Evolutionary conservation across 1,284 basidiomycete genomes (phyloP).

Genomic region (Kalmanozyma brasiliensis): DNA sequence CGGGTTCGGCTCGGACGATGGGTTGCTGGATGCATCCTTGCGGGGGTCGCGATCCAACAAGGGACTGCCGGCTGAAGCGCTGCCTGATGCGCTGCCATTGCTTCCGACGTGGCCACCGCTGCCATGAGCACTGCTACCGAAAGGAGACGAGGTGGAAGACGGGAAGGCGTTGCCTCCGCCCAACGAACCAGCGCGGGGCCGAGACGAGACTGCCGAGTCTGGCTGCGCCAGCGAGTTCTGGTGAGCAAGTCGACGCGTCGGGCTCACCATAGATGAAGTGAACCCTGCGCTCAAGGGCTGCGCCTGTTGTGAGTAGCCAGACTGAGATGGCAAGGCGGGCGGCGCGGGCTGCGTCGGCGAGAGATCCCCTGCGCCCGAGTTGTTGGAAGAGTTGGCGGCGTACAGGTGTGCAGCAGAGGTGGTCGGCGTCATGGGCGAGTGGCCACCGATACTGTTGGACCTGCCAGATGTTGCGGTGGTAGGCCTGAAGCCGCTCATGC

Average conservation of each 20-base stretch:
- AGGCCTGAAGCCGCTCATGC: constrained; percentile 48
- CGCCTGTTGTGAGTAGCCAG: constrained; percentile 23
- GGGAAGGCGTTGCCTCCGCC: constrained; percentile 13
- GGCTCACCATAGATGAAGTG: constrained; percentile 32
- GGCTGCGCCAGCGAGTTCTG: constrained; percentile 28
- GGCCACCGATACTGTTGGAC: constrained; percentile 23
- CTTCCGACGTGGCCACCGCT: background rate
- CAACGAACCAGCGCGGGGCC: constrained; percentile 34
- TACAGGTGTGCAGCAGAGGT: constrained; percentile 20
- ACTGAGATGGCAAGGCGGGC: constrained; percentile 26
- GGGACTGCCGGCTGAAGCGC: constrained; percentile 7
- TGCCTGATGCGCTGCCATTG: background rate
- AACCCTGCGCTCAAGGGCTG: constrained; percentile 22
- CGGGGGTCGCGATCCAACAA: constrained; percentile 24
- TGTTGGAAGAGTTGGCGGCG: constrained; percentile 10
- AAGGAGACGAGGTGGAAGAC: constrained; percentile 9
- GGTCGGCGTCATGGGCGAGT: constrained; percentile 39
- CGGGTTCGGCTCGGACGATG: constrained; percentile 8
- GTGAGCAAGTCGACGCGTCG: constrained; percentile 43
- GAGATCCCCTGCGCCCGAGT: constrained; percentile 18
- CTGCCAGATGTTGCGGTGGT: constrained; percentile 17
- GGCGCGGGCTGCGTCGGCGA: constrained; percentile 43
- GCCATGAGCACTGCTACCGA: constrained; percentile 1
- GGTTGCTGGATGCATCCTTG: constrained; percentile 15
- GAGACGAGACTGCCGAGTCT: constrained; percentile 19